Conservation (phyloP, 129 eudicot genomes). For the Scalesia atractyloides region DNA sequence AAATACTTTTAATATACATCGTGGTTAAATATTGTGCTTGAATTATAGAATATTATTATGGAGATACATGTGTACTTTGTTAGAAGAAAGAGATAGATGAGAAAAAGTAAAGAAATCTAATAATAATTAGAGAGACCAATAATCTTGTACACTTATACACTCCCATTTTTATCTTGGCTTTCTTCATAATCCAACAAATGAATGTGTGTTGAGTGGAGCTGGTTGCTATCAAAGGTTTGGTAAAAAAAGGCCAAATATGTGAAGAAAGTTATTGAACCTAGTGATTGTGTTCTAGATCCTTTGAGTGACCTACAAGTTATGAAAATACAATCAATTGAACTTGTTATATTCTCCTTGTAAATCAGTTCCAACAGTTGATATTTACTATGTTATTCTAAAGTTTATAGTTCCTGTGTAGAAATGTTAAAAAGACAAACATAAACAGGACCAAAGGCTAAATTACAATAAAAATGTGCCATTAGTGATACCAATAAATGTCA, state of each 20-base stretch:
- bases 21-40: too few relatives aligned
- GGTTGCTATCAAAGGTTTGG: constrained; percentile 24
- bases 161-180: too few relatives aligned
- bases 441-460: background rate
- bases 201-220: constrained; percentile 15
- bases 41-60: too few relatives aligned
- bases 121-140: too few relatives aligned
- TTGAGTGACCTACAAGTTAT: constrained; percentile 23
- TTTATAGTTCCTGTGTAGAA: background rate
- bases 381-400: background rate
- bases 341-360: background rate
- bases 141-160: too few relatives aligned
- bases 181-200: background rate
- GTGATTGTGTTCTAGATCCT: constrained; percentile 25
- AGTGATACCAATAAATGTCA: too few relatives aligned
- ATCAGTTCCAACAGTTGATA: background rate
- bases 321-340: background rate
- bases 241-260: constrained; percentile 20
- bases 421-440: background rate
- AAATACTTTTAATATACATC: too few relatives aligned
- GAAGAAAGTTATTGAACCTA: constrained; percentile 9
- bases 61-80: too few relatives aligned
- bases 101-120: too few relatives aligned
- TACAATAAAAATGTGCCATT: background rate
- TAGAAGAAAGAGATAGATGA: too few relatives aligned